phyloP scores from a whole-genome alignment of 345 rosid genomes.

The Lepidium africanum region DNA sequence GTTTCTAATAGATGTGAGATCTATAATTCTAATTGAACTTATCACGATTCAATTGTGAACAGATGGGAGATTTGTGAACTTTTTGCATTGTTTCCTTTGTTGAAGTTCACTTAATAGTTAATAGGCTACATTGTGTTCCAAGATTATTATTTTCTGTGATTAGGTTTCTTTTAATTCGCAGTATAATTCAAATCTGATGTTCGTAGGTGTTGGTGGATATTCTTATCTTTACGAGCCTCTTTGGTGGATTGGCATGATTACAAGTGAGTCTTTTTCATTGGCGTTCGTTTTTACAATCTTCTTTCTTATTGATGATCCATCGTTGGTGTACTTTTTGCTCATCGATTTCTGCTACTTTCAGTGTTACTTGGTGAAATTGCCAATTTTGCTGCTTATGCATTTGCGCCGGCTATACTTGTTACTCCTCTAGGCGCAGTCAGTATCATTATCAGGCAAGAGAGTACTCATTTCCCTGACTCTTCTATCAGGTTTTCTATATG shows the following conservation, averaged over 20 bases:
- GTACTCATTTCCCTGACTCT: background rate
- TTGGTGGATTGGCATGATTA: constrained; percentile 99
- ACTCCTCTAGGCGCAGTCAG: constrained; percentile 98
- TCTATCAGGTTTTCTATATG: background rate
- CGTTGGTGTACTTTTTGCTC: background rate
- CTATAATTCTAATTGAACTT: background rate
- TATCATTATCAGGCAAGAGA: constrained; percentile 72
- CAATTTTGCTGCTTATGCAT: constrained; percentile 96
- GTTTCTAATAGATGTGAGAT: background rate
- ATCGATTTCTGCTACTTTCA: constrained; percentile 17
- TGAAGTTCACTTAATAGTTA: background rate
- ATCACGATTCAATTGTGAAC: background rate
- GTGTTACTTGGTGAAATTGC: constrained; percentile 97
- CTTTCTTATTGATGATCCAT: background rate
- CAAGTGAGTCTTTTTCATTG: constrained; percentile 60
- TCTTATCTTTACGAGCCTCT: constrained; percentile 93
- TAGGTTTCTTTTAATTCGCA: background rate
- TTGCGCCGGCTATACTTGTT: constrained; percentile 95
- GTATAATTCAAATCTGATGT: background rate
- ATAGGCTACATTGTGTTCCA: background rate
- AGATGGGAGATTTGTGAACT: background rate
- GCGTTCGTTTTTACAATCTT: background rate
- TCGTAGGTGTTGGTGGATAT: constrained; percentile 83
- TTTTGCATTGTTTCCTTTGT: background rate
- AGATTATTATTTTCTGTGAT: background rate